Evolutionary conservation across 108 stramenopile genomes (phyloP).

Genomic region (Schizochytrium sp.): DNA sequence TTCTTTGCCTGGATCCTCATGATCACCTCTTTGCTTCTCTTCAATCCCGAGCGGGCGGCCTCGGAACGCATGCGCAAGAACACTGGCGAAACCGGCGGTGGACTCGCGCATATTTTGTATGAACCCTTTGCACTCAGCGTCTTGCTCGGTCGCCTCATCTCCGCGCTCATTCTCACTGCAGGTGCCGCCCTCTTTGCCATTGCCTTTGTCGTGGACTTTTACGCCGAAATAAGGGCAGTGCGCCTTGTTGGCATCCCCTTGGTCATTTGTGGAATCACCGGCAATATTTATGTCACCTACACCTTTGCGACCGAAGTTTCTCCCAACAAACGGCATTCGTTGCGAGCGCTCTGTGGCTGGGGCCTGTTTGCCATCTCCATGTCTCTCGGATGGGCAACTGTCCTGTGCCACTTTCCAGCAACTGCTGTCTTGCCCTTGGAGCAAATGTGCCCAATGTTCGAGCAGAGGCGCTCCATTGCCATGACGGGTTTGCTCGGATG

Average conservation of each 20-base stretch:
- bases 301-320: not conserved
- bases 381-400: not conserved
- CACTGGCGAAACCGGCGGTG: not conserved
- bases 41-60: not conserved
- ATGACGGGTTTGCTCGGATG: not conserved
- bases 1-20: not conserved
- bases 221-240: not conserved
- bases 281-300: not conserved
- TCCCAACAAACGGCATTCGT: not conserved
- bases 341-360: not conserved
- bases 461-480: not conserved
- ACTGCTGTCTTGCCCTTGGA: not conserved
- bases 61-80: too few relatives aligned
- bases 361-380: not conserved
- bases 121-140: not conserved
- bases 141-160: not conserved
- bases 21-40: not conserved
- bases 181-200: not conserved
- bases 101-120: not conserved
- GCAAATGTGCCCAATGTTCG: not conserved
- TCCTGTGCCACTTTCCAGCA: not conserved
- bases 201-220: not conserved
- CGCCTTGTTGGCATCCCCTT: not conserved
- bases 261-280: not conserved
- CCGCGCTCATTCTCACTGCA: not conserved